These are phyloP conservation scores for Leavenworthia alabamica DNA, from an alignment of 345 rosid genomes.

Conservation along the genomic window DNA sequence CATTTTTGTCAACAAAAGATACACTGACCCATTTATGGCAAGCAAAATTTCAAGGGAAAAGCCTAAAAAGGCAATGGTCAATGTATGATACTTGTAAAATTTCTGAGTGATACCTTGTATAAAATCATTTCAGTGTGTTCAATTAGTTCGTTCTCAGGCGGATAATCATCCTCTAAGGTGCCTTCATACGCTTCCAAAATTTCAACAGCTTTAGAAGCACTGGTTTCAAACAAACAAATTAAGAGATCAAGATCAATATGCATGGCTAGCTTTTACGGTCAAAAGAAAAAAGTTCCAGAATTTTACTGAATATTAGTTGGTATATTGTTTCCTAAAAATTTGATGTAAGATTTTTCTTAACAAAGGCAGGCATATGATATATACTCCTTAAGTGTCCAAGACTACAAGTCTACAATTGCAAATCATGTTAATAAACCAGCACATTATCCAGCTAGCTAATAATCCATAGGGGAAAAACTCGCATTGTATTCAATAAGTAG, in stretches of 20 bases:
- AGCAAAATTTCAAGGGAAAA: not conserved
- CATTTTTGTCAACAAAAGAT: too few relatives aligned
- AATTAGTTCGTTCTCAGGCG: slow-evolving; percentile 91
- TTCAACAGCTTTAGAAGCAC: slow-evolving; percentile 94
- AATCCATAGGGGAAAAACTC: not conserved
- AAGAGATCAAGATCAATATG: not conserved
- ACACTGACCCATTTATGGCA: not conserved
- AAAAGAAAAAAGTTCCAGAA: not conserved
- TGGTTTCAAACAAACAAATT: slow-evolving; percentile 13
- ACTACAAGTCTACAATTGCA: slow-evolving; percentile 5
- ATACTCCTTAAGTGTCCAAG: not conserved
- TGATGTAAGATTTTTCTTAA: not conserved
- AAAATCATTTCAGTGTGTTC: slow-evolving; percentile 98
- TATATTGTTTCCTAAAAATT: too few relatives aligned
- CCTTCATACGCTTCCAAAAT: slow-evolving; percentile 99
- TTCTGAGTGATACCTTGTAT: slow-evolving; percentile 61
- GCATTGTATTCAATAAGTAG: too few relatives aligned
- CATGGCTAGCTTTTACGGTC: not conserved
- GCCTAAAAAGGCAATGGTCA: not conserved
- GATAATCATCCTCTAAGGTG: slow-evolving; percentile 94
- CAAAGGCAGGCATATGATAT: not conserved
- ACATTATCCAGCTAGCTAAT: slow-evolving; percentile 1
- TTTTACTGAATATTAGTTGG: not conserved
- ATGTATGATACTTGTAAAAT: not conserved
- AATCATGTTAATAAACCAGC: not conserved